Base-by-base conservation (phyloP, 2,329 filamentous ascomycete genomes). In the Cadophora sp. region DNA sequence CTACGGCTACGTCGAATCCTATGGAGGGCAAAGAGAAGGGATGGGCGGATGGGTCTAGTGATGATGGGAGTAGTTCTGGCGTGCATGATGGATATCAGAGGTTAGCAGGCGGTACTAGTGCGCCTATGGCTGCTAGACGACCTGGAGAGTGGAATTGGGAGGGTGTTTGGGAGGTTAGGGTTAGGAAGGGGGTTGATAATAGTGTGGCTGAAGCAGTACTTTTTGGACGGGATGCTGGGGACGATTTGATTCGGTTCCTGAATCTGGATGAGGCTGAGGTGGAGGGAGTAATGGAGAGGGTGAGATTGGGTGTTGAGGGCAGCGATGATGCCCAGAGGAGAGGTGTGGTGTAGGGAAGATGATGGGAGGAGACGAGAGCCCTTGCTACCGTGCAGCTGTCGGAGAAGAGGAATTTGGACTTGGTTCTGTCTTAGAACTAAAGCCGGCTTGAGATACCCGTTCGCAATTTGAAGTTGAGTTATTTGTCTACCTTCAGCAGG, bases 91-190 rank as follows among this genome's bases (percentile, higher is more conserved):
- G 70, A 47, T 67, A 68, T 47, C 66, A 69, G 47, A 71, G 62
- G 27, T 53, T 70, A 9, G 69, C 73, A 45, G 71, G 69, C 6
- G 69, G 69, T n/a, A 68, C 68, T 6, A 62, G 66, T 41, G 59
- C 67, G 20, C 64, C 70, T 36, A 66, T 65, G 55, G 51, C 68
- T 24, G 65, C 69, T 4, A 73, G 89, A 68, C 83, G 85, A 59
- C 93, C 93, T 0, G 92, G 91, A 7, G 91, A 97, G 74, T 98
- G 95, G 95, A 97, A 97, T 76, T 98, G 95, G 95, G 93, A 97
- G 75, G 94, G 95, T 0, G 95, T 98, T 0, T 99, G 95, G 95
- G 92, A 96, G 77, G 91, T 94, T 71, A 86, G 95, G 64, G 94
- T 97, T 0, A 90, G 88, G 78, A 92, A 91, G 78, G 91, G 91